phyloP scores from a whole-genome alignment of 2,329 filamentous ascomycete species.

The Chaetomium olivaceum region DNA sequence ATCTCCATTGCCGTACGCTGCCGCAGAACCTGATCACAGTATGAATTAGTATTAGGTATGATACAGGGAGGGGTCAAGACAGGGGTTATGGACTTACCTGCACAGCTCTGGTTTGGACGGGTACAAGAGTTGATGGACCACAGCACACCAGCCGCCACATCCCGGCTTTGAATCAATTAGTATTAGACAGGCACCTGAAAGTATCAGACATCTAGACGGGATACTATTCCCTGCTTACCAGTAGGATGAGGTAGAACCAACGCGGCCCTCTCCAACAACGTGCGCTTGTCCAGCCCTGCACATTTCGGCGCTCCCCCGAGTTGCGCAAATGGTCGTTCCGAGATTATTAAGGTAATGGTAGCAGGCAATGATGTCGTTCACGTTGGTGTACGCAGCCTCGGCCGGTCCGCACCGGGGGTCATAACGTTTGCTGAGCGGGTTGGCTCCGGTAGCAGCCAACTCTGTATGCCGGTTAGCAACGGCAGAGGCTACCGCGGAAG shows the following conservation, averaged over 20 bases:
- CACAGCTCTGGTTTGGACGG: conserved; percentile 1
- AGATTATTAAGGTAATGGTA: conserved; percentile 1
- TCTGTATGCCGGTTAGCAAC: background rate
- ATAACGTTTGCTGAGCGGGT: background rate
- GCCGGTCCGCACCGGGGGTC: background rate
- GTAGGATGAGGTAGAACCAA: background rate
- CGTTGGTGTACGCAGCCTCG: conserved; percentile 1
- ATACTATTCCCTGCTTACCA: background rate
- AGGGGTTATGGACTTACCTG: background rate
- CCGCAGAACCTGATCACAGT: background rate
- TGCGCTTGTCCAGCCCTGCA: background rate
- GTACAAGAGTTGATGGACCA: conserved; percentile 1
- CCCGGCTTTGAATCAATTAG: background rate
- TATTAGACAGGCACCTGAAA: background rate
- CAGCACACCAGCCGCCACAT: background rate
- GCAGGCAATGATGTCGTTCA: conserved; percentile 11
- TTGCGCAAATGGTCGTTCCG: background rate
- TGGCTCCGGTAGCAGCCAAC: background rate
- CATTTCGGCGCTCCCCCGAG: background rate
- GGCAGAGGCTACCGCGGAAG: background rate
- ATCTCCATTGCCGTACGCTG: background rate
- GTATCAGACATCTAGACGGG: background rate
- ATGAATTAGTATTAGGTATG: background rate
- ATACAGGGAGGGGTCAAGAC: background rate
- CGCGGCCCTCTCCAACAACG: background rate